A percentile compares a stretch with the other conserved stretches of the same genome.
Conservation (phyloP, 1,139 yeast species). For the Yamadazyma epiphylla region DNA sequence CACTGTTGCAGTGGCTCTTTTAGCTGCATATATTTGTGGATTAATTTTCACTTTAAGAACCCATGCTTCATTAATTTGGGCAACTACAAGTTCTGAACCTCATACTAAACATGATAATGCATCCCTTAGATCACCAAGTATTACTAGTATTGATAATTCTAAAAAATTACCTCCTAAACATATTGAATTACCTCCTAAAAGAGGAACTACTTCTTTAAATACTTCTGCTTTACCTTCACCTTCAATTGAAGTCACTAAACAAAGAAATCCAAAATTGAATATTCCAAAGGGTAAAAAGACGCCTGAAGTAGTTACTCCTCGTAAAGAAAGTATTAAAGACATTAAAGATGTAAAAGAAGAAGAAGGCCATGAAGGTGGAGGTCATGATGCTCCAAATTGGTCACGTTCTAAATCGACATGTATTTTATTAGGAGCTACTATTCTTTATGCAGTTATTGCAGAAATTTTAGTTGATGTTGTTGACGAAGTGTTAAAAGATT, state of each 20-base stretch:
- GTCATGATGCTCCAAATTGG: constrained; percentile 99
- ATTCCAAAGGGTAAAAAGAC: constrained; percentile 4
- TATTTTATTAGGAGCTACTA: constrained; percentile 80
- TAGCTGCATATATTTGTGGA: constrained; percentile 86
- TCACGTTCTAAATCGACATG: constrained; percentile 78
- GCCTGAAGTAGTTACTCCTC: constrained; percentile 8
- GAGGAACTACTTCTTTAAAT: constrained; percentile 2
- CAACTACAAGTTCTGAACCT: constrained; percentile 38
- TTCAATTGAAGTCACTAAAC: constrained; percentile 18
- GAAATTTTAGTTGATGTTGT: constrained; percentile 93
- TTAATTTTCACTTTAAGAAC: constrained; percentile 90
- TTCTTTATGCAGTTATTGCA: constrained; percentile 88
- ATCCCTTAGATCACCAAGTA: constrained; percentile 14
- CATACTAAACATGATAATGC: constrained; percentile 7
- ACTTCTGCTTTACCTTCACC: constrained; percentile 17
- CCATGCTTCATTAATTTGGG: constrained; percentile 97
- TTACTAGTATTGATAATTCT: constrained; percentile 28
- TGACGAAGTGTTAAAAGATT: constrained; percentile 75
- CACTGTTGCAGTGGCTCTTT: constrained; percentile 74
- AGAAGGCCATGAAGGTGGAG: constrained; percentile 45
- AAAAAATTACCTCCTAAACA: constrained; percentile 2
- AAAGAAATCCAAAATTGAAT: constrained; percentile 10
- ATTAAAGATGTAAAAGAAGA: constrained; percentile 13
- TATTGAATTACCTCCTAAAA: constrained; percentile 5
- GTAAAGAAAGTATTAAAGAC: constrained; percentile 7